Conservation (phyloP, 2,329 filamentous ascomycete genomes). For the Calonectria pseudoturangicola region DNA sequence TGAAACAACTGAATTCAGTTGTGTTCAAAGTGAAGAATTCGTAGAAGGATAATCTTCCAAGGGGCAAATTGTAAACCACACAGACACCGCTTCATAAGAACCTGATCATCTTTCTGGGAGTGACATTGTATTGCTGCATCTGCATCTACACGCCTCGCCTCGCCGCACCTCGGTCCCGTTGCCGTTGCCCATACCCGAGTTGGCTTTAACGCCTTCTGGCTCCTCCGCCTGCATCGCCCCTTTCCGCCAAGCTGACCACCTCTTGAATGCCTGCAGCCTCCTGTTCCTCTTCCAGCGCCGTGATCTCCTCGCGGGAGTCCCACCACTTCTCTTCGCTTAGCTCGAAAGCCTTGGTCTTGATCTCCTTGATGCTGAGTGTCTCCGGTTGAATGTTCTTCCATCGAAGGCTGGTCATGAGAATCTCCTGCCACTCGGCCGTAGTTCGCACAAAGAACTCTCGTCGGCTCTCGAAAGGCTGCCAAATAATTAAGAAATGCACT, state of each 20-base stretch:
- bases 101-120: neutral
- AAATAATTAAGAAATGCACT: constrained; percentile 22
- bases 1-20: too few relatives aligned
- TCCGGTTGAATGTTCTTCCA: constrained; percentile 81
- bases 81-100: neutral
- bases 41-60: too few relatives aligned
- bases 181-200: neutral
- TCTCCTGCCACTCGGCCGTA: constrained; percentile 91
- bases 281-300: constrained; percentile 93
- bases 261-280: constrained; percentile 96
- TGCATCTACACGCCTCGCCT: constrained; percentile 6
- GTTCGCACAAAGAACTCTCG: constrained; percentile 95
- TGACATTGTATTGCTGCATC: constrained; percentile 22
- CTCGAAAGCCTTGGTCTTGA: constrained; percentile 92
- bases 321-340: constrained; percentile 98
- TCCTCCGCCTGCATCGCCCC: constrained; percentile 71
- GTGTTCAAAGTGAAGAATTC: too few relatives aligned
- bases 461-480: constrained; percentile 88
- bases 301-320: constrained; percentile 97
- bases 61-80: neutral
- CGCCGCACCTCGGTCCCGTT: neutral
- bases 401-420: constrained; percentile 84
- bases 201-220: constrained; percentile 57
- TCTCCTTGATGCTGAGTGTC: constrained; percentile 87
- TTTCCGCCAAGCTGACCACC: constrained; percentile 90